These are phyloP conservation scores for Alternaria angustiovoidea DNA, from an alignment of 2,329 filamentous ascomycete genomes.

Conservation along the genomic window DNA sequence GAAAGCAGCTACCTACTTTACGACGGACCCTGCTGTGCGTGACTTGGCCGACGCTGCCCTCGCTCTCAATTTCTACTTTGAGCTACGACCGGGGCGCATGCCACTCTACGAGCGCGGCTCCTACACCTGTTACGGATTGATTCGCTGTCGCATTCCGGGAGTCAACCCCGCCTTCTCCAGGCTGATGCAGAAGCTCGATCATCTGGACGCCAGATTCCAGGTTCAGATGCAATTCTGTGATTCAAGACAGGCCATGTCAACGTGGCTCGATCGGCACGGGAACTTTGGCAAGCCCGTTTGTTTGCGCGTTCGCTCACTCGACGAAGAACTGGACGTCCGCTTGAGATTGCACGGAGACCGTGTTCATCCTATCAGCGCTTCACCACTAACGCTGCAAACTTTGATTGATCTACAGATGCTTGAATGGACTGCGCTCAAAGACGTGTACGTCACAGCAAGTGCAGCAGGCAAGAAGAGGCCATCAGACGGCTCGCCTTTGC, in stretches of 20 bases:
- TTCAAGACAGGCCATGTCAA: not conserved
- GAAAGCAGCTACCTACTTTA: not conserved
- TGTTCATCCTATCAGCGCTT: conserved; percentile 3
- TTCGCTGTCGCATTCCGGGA: not conserved
- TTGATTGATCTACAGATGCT: conserved; percentile 3
- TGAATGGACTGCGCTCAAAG: conserved; percentile 2
- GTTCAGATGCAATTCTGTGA: not conserved
- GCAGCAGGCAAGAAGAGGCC: not conserved
- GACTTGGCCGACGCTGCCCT: not conserved
- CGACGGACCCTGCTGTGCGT: not conserved
- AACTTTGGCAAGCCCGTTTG: not conserved
- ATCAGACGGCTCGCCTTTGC: not conserved
- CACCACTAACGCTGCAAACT: not conserved
- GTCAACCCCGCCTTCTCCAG: not conserved
- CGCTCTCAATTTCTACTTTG: conserved; percentile 2
- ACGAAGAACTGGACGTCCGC: not conserved
- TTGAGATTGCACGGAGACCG: not conserved
- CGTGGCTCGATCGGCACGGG: not conserved
- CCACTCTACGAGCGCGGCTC: not conserved
- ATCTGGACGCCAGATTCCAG: not conserved
- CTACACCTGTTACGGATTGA: conserved; percentile 1
- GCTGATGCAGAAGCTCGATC: not conserved
- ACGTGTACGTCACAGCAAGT: not conserved
- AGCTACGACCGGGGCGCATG: not conserved
- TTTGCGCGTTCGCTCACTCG: not conserved